Conservation (phyloP, 2,329 filamentous ascomycete genomes). For the Dothiorella sarmentorum region DNA sequence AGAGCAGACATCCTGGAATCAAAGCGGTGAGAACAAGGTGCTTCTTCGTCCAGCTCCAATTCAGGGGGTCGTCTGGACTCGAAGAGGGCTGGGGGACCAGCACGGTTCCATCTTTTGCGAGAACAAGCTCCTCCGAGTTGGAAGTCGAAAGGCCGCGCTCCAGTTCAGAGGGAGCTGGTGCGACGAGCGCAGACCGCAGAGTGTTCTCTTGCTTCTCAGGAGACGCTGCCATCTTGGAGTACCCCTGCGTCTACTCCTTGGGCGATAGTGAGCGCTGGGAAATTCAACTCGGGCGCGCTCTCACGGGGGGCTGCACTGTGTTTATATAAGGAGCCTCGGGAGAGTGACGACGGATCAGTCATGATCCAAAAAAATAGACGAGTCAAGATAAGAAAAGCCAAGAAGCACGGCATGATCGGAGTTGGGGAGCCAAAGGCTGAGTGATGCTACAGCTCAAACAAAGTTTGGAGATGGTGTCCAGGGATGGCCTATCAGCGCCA, state of each 20-base stretch:
- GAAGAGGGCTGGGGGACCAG: constrained; percentile 30
- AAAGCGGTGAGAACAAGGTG: constrained; percentile 25
- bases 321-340: background rate
- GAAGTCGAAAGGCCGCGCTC: background rate
- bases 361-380: constrained; percentile 3
- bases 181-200: background rate
- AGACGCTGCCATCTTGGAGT: background rate
- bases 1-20: constrained; percentile 23
- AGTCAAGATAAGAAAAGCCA: background rate
- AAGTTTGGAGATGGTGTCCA: background rate
- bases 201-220: background rate
- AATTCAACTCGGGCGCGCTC: background rate
- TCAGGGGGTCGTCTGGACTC: constrained; percentile 31
- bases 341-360: background rate
- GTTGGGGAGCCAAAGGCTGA: background rate
- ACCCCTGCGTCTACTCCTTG: no score
- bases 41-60: constrained; percentile 32
- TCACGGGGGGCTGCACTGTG: background rate
- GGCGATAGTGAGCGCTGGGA: no score
- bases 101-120: constrained; percentile 8
- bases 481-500: background rate
- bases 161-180: background rate
- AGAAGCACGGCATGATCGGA: background rate
- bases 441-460: background rate
- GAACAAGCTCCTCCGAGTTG: constrained; percentile 6